Evolutionary conservation across 192 early-diverging fungal species (phyloP).

Genomic region (Cetraspora pellucida): DNA sequence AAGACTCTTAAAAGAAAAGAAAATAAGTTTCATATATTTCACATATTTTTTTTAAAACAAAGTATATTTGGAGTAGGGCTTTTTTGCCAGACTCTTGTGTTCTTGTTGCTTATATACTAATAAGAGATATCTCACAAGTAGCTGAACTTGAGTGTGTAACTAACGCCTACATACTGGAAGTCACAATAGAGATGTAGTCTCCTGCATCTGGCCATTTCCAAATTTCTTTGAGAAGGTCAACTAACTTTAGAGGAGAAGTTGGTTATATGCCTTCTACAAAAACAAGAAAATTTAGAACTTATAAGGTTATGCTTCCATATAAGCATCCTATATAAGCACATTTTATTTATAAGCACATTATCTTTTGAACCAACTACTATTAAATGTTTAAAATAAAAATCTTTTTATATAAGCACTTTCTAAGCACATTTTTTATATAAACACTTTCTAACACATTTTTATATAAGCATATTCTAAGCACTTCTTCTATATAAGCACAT

Average conservation of each 20-base stretch:
- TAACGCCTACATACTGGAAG: neutral
- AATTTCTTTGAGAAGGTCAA: neutral
- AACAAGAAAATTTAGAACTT: conserved; percentile 17
- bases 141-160: neutral
- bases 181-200: conserved; percentile 18
- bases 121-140: neutral
- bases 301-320: neutral
- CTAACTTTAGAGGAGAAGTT: neutral
- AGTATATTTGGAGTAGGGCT: neutral
- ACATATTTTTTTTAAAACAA: neutral
- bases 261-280: neutral
- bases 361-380: too few relatives aligned
- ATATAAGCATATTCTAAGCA: too few relatives aligned
- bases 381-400: too few relatives aligned
- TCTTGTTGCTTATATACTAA: neutral
- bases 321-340: too few relatives aligned
- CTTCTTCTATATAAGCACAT: too few relatives aligned
- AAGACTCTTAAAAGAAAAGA: neutral
- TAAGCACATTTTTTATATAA: too few relatives aligned
- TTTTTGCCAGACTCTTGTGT: conserved; percentile 5
- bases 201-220: conserved; percentile 11
- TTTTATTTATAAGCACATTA: too few relatives aligned
- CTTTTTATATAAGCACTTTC: too few relatives aligned
- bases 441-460: too few relatives aligned
- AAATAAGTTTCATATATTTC: neutral